These are phyloP conservation scores for Middelhovenomyces tepae DNA, from an alignment of 805 yeast genomes.

Conservation along the genomic window DNA sequence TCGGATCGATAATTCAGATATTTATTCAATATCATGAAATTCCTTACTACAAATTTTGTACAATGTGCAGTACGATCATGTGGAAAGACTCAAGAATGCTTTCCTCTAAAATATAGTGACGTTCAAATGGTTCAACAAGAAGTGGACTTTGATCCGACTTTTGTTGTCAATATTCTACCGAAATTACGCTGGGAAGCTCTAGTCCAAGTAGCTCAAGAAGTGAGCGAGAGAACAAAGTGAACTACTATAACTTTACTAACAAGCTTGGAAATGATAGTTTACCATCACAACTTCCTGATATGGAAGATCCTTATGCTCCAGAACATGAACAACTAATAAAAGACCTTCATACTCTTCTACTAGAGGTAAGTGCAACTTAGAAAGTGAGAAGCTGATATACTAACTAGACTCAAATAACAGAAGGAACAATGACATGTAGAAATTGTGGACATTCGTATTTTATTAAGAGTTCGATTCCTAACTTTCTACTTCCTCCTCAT, in stretches of 20 bases:
- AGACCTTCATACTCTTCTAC: constrained; percentile 67
- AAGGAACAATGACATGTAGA: constrained; percentile 83
- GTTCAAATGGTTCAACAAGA: constrained; percentile 70
- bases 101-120: constrained; percentile 65
- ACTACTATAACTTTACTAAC: not conserved
- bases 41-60: constrained; percentile 92
- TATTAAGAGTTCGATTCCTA: constrained; percentile 90
- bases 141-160: constrained; percentile 73
- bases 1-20: too few relatives aligned
- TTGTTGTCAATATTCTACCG: constrained; percentile 64
- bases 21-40: constrained; percentile 73
- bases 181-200: constrained; percentile 87
- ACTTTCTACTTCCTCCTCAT: constrained; percentile 90
- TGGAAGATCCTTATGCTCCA: constrained; percentile 41
- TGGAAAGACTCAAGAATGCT: constrained; percentile 61
- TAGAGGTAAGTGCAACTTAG: constrained; percentile 38
- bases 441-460: constrained; percentile 82
- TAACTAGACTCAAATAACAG: constrained; percentile 56
- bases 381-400: constrained; percentile 1
- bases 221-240: constrained; percentile 23
- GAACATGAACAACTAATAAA: constrained; percentile 44
- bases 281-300: constrained; percentile 30
- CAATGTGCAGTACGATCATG: constrained; percentile 85
- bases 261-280: constrained; percentile 46
- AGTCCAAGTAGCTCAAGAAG: constrained; percentile 64